Percentiles rank a stretch among this genome's conserved stretches.
Conservation (phyloP, 1,284 basidiomycete genomes). For the Phylloporus sp. region DNA sequence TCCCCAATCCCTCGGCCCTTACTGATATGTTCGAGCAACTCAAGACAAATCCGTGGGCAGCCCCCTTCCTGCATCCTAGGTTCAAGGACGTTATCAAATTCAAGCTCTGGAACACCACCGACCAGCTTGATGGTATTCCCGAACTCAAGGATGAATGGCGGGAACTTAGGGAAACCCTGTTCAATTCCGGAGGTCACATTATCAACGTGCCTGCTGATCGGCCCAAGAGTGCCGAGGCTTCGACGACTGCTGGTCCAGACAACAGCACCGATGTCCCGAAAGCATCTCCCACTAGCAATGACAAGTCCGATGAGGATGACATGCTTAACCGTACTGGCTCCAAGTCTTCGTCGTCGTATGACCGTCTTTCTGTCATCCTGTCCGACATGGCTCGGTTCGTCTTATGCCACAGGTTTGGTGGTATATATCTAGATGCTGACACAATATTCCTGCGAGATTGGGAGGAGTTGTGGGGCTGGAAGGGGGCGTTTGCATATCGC, state of each 20-base stretch:
- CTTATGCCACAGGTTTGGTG: constrained; percentile 85
- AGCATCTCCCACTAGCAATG: constrained; percentile 37
- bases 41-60: constrained; percentile 82
- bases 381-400: constrained; percentile 91
- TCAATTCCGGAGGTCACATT: constrained; percentile 78
- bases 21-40: constrained; percentile 75
- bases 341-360: constrained; percentile 77
- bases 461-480: constrained; percentile 91
- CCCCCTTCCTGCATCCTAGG: constrained; percentile 82
- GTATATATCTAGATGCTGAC: constrained; percentile 88
- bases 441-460: constrained; percentile 89
- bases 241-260: constrained; percentile 19
- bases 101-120: constrained; percentile 91
- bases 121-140: constrained; percentile 82
- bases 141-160: constrained; percentile 85
- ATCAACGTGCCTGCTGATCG: constrained; percentile 58
- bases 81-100: constrained; percentile 86
- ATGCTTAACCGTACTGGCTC: constrained; percentile 81
- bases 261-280: constrained; percentile 37
- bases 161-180: constrained; percentile 65
- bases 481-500: constrained; percentile 86
- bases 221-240: constrained; percentile 35
- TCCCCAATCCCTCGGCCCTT: constrained; percentile 76
- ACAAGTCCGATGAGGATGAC: constrained; percentile 58
- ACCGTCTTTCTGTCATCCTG: constrained; percentile 81